A percentile compares a stretch with the other conserved stretches of the same genome.
Conservation (phyloP, 1,284 basidiomycete genomes). For the Papiliotrema nemorosa region DNA sequence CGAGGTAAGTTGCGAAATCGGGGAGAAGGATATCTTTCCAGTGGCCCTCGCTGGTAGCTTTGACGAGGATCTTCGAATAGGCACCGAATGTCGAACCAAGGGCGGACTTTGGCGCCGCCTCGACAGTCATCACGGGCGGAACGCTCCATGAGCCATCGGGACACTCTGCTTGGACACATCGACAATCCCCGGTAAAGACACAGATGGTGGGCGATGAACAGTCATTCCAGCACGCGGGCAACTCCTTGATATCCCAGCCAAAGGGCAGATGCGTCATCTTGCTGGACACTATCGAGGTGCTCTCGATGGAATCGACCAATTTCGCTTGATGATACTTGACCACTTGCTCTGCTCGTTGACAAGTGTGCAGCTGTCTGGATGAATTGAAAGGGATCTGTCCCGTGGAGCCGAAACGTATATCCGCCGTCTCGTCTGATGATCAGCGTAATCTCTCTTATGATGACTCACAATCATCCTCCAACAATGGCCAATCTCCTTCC, state of each 20-base stretch:
- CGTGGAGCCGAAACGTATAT: conserved; percentile 42
- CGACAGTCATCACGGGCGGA: conserved; percentile 16
- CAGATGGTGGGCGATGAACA: conserved; percentile 46
- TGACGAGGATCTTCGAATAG: conserved; percentile 23
- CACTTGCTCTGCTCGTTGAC: conserved; percentile 33
- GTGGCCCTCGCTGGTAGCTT: conserved; percentile 26
- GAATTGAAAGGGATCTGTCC: conserved; percentile 46
- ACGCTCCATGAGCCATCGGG: conserved; percentile 36
- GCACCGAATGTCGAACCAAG: conserved; percentile 27
- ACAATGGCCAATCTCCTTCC: conserved; percentile 46
- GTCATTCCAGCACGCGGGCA: conserved; percentile 48
- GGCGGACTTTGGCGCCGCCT: conserved; percentile 6
- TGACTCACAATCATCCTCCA: conserved; percentile 43
- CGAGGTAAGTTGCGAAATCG: conserved; percentile 34
- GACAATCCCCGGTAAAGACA: conserved; percentile 47
- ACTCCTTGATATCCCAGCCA: conserved; percentile 40
- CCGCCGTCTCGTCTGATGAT: conserved; percentile 36
- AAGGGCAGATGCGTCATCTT: conserved; percentile 16
- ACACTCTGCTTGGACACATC: conserved; percentile 47
- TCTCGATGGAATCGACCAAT: conserved; percentile 1
- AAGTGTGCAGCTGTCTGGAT: conserved; percentile 37
- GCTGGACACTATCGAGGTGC: neutral
- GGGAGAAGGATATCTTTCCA: conserved; percentile 46
- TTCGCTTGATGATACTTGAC: conserved; percentile 2
- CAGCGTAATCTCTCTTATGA: neutral